Percentiles rank a stretch among this genome's conserved stretches.
Conservation (phyloP, 768 basidiomycete genomes). For the Collybia mongolica region DNA sequence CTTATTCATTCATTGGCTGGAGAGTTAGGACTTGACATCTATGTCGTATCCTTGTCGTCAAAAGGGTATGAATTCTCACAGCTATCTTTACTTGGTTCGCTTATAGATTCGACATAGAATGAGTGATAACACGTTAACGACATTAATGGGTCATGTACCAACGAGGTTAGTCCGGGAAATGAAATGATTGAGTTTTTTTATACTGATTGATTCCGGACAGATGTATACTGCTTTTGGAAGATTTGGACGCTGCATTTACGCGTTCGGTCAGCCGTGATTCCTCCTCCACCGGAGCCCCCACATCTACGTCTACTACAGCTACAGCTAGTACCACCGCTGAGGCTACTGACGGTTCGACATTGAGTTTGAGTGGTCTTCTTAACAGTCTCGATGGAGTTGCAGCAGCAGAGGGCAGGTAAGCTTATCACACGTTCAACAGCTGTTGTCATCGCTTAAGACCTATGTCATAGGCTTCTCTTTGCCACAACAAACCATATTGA, state of each 20-base stretch:
- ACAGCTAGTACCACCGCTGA: constrained; percentile 41
- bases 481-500: constrained; percentile 95
- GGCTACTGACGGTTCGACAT: constrained; percentile 72
- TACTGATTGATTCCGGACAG: constrained; percentile 34
- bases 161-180: constrained; percentile 51
- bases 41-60: constrained; percentile 84
- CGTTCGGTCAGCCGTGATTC: constrained; percentile 82
- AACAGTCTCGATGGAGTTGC: constrained; percentile 88
- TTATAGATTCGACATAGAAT: constrained; percentile 48
- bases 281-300: constrained; percentile 73
- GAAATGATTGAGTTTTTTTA: constrained; percentile 1
- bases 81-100: constrained; percentile 12
- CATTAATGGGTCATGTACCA: constrained; percentile 87
- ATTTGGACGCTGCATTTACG: constrained; percentile 91
- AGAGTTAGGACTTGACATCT: constrained; percentile 86
- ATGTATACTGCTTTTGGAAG: constrained; percentile 91
- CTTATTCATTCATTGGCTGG: constrained; percentile 84
- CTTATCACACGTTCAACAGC: constrained; percentile 11
- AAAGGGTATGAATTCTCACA: constrained; percentile 59
- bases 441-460: constrained; percentile 7
- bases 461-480: constrained; percentile 64
- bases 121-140: constrained; percentile 87
- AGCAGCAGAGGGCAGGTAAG: constrained; percentile 83
- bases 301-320: constrained; percentile 36
- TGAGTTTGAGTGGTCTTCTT: constrained; percentile 81